Evolutionary conservation across 139 green algal genomes (phyloP).

Genomic region (Parachlorella kessleri): DNA sequence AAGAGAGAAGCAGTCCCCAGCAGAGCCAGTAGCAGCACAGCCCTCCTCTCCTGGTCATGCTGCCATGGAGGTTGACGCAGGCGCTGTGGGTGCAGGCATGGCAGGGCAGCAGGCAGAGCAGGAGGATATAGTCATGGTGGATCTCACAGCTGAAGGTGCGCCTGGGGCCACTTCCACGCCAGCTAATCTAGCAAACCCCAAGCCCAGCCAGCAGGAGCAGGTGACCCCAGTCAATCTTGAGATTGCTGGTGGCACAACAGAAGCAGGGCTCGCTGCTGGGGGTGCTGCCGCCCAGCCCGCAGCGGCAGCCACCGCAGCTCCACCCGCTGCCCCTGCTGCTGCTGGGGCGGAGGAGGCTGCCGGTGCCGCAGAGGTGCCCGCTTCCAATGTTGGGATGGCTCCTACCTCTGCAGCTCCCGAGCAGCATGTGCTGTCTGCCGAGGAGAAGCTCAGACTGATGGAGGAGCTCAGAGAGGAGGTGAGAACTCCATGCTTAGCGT

Average conservation of each 20-base stretch:
- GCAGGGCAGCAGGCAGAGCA: not conserved
- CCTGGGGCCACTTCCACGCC: too few relatives aligned
- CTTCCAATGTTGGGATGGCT: not conserved
- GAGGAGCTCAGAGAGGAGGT: constrained; percentile 19
- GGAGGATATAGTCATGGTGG: too few relatives aligned
- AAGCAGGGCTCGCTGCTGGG: not conserved
- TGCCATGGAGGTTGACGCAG: not conserved
- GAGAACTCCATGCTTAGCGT: too few relatives aligned
- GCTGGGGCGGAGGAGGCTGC: not conserved
- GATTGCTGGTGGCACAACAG: not conserved
- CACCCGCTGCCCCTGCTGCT: not conserved
- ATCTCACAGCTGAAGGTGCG: too few relatives aligned
- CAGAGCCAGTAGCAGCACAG: too few relatives aligned
- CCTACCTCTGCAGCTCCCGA: constrained; percentile 3
- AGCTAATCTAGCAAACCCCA: too few relatives aligned
- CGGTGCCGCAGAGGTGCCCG: not conserved
- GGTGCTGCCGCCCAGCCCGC: not conserved
- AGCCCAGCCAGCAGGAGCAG: not conserved
- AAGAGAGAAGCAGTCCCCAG: too few relatives aligned
- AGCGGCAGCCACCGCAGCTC: not conserved
- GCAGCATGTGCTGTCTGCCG: not conserved
- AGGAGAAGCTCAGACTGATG: constrained; percentile 8
- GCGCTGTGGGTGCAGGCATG: not conserved
- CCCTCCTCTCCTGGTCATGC: too few relatives aligned
- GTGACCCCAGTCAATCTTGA: not conserved